These are phyloP conservation scores for Apiotrichum akiyoshidainum DNA, from an alignment of 1,284 basidiomycete species.

Conservation along the genomic window DNA sequence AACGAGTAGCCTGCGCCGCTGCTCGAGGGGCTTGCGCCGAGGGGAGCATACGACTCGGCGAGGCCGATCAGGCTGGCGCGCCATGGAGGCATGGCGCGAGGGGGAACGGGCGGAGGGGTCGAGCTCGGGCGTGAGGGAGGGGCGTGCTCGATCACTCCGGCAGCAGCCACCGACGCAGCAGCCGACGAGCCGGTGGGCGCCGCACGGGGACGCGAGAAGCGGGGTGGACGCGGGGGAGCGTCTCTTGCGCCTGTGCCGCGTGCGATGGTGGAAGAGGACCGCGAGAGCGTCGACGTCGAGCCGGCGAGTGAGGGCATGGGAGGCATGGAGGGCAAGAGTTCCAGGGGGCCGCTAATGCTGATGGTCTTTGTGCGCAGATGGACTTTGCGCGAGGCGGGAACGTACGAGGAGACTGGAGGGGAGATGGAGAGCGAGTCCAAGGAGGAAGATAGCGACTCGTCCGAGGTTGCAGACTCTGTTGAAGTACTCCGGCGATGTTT, in stretches of 20 bases:
- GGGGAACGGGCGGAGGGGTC: not conserved
- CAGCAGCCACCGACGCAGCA: not conserved
- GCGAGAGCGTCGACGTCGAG: too few relatives aligned
- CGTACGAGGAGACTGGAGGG: too few relatives aligned
- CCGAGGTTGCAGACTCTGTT: too few relatives aligned
- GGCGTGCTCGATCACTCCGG: not conserved
- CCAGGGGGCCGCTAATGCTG: too few relatives aligned
- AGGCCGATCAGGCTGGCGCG: constrained; percentile 11
- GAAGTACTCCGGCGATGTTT: too few relatives aligned
- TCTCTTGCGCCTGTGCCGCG: too few relatives aligned
- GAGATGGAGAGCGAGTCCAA: too few relatives aligned
- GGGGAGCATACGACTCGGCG: constrained; percentile 3
- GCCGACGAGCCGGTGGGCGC: not conserved
- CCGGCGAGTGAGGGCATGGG: too few relatives aligned
- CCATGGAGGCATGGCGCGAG: constrained; percentile 4
- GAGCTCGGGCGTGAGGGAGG: not conserved
- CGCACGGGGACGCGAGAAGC: not conserved
- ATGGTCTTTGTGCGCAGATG: too few relatives aligned
- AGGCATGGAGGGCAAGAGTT: too few relatives aligned
- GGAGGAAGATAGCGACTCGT: too few relatives aligned
- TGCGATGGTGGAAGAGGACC: not conserved
- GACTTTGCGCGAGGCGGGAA: too few relatives aligned
- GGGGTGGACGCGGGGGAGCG: not conserved
- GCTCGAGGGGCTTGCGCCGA: not conserved
- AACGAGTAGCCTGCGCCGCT: not conserved